Evolutionary conservation across 306 rosid species (phyloP), one percentile per base, ranked within the genome.

Genomic region (Myrica gale): DNA sequence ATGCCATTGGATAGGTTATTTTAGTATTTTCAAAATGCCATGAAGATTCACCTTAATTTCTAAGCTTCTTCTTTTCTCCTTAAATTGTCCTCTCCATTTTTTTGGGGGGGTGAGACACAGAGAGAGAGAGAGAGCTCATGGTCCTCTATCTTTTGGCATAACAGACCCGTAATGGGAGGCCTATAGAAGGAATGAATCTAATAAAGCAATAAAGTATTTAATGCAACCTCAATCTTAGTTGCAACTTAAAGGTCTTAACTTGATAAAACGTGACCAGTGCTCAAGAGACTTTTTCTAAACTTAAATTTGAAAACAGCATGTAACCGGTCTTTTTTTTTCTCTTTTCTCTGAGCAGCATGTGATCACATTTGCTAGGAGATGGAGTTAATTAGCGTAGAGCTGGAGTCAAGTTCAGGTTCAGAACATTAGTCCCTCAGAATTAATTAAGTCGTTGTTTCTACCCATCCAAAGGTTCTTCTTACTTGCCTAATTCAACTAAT

Each of bases 1-100:
- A 86, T 77, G 78, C 80, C 56, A 69, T 62, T 11, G 69, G 76
- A 74, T 60, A 65, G 55, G 83, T 80, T 78, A 84, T 26, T 58
- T 77, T 69, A 68, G 85, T 52, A 84, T 82, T 73, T 15, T 80
- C 76, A 71, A 44, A 60, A 39, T 32, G 72, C 2, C 0, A 43
- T 21, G 50, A 47, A 3, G 5, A 8, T 44, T 26, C 43, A 23
- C 56, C 37, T 10, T n/a, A 20, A 69, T 46, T 47, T 20, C 23
- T 52, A 52, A 26, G 32, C 32, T 26, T 26, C 32, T 26, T 26
- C 32, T 26, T 26, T 26, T 26, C 32, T 26, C 32, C 32, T 2
- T 26, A 26, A 26, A 26, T 26, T 26, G 1, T 26, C 32, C 32
- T 26, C 32, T 26, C 32, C 1, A 0, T 26, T 26, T 26, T 26